Percentiles rank a stretch among this genome's conserved stretches.
These are phyloP conservation scores for Stephania yunnanensis DNA, from an alignment of 164 flowering plant genomes.

Conservation along the genomic window DNA sequence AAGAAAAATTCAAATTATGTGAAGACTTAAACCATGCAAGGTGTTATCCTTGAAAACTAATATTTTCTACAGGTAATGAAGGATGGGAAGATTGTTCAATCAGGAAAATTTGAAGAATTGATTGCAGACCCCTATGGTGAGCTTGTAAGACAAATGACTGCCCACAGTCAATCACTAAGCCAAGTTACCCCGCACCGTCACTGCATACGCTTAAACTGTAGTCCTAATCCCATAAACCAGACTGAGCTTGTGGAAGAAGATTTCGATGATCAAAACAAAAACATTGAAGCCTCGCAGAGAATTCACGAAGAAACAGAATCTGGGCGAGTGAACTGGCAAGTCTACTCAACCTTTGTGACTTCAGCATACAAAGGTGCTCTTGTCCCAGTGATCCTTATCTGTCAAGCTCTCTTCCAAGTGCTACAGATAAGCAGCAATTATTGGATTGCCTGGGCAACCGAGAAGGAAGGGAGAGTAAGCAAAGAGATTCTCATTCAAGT, in stretches of 20 bases:
- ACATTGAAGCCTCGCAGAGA: slow-evolving; percentile 15
- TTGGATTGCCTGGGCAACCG: slow-evolving; percentile 93
- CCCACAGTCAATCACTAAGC: slow-evolving; percentile 47
- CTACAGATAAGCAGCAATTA: slow-evolving; percentile 82
- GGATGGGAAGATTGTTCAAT: slow-evolving; percentile 62
- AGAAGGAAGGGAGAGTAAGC: slow-evolving; percentile 37
- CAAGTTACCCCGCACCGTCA: slow-evolving; percentile 41
- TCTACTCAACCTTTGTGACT: slow-evolving; percentile 61
- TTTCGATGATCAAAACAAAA: slow-evolving; percentile 8
- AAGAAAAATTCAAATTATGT: background rate
- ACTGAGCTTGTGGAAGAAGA: slow-evolving; percentile 42
- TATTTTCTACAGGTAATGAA: slow-evolving; percentile 52
- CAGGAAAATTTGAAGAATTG: slow-evolving; percentile 66
- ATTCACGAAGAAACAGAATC: slow-evolving; percentile 45
- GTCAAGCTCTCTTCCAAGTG: slow-evolving; percentile 69
- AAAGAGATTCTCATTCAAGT: slow-evolving; percentile 38
- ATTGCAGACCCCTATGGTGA: slow-evolving; percentile 44
- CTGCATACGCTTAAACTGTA: background rate
- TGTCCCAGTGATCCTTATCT: slow-evolving; percentile 68
- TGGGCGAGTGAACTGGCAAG: slow-evolving; percentile 66
- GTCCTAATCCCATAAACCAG: slow-evolving; percentile 18
- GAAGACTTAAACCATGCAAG: background rate
- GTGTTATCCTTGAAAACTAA: background rate
- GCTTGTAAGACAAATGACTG: slow-evolving; percentile 52
- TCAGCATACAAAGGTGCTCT: slow-evolving; percentile 74